These are phyloP conservation scores for Xylaria longipes DNA, from an alignment of 495 filamentous ascomycete genomes.

Conservation along the genomic window DNA sequence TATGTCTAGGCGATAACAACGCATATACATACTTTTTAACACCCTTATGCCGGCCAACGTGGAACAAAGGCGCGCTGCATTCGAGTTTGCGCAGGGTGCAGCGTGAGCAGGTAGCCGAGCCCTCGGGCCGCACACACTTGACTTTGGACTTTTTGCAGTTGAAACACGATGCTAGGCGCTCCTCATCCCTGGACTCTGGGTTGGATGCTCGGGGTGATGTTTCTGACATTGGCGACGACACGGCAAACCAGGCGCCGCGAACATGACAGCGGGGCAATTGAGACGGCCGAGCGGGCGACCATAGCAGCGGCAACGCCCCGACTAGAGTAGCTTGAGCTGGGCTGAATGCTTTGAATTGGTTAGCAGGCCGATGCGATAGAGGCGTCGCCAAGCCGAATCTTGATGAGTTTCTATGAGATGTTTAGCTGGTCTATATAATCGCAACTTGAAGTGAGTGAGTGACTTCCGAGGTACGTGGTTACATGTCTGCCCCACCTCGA, in stretches of 20 bases:
- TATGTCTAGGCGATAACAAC: background rate
- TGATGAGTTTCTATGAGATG: background rate
- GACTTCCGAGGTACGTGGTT: conserved; percentile 4
- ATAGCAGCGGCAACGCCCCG: background rate
- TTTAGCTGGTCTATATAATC: conserved; percentile 1
- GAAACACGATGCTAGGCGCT: conserved; percentile 65
- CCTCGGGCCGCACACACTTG: conserved; percentile 61
- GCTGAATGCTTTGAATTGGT: background rate
- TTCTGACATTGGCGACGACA: conserved; percentile 34
- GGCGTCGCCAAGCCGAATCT: background rate
- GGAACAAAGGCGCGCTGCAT: conserved; percentile 71
- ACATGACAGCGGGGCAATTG: conserved; percentile 18
- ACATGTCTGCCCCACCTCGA: conserved; percentile 11
- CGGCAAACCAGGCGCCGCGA: conserved; percentile 5
- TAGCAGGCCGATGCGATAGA: background rate
- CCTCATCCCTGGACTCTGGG: conserved; percentile 38
- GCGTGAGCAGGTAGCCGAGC: conserved; percentile 62
- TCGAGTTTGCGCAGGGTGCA: conserved; percentile 64
- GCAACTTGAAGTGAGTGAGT: background rate
- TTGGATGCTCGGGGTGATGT: conserved; percentile 38
- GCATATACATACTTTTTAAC: conserved; percentile 66
- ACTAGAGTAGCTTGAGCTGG: background rate
- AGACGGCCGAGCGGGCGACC: background rate
- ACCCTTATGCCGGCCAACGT: conserved; percentile 74
- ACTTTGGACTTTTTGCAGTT: conserved; percentile 73